These are phyloP conservation scores for Escallonia herrerae DNA, from an alignment of 129 eudicot genomes.

Conservation along the genomic window DNA sequence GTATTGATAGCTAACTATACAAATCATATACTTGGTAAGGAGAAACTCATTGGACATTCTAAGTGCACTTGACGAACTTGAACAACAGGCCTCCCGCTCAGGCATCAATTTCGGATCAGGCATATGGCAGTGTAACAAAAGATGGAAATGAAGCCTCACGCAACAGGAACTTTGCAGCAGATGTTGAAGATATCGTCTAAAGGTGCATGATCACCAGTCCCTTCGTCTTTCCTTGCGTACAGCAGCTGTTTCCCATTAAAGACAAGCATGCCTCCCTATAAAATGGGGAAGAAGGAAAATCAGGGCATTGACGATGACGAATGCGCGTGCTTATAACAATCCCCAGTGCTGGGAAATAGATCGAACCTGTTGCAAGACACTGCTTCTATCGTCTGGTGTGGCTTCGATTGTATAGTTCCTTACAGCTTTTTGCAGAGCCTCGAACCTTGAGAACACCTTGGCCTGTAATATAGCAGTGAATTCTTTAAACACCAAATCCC, in stretches of 20 bases:
- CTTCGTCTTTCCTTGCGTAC: constrained; percentile 92
- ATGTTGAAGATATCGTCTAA: constrained; percentile 62
- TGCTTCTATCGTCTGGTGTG: constrained; percentile 79
- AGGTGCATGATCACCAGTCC: constrained; percentile 99
- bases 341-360: too few relatives aligned
- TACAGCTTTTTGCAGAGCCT: constrained; percentile 51
- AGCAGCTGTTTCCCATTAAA: constrained; percentile 79
- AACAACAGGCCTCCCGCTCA: not conserved
- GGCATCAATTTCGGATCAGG: not conserved
- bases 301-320: not conserved
- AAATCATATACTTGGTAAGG: too few relatives aligned
- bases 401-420: constrained; percentile 82
- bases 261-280: constrained; percentile 94
- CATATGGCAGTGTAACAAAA: not conserved
- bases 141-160: constrained; percentile 13
- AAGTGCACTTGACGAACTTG: not conserved
- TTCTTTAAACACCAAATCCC: not conserved
- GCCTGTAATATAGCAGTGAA: constrained; percentile 26
- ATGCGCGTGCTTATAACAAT: too few relatives aligned
- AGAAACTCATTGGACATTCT: too few relatives aligned
- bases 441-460: constrained; percentile 69
- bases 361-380: constrained; percentile 88
- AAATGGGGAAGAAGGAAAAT: not conserved
- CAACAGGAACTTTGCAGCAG: constrained; percentile 53
- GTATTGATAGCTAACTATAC: too few relatives aligned